A percentile compares a stretch with the other conserved stretches of the same genome.
Evolutionary conservation across 1,284 basidiomycete species (phyloP).

Genomic region (Vanrija pseudolonga): DNA sequence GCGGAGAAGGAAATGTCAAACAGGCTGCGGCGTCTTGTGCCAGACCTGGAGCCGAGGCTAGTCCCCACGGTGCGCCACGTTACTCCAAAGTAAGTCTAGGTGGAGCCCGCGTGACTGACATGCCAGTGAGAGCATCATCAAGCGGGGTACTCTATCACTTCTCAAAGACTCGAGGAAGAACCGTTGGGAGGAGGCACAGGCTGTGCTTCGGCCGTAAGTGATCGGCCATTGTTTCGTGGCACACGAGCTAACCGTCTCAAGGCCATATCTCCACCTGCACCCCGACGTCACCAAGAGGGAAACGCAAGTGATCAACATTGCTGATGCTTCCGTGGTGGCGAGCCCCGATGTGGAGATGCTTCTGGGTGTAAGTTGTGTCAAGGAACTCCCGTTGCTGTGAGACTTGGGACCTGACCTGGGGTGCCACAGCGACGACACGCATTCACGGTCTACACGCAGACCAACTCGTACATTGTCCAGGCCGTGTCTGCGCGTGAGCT

Average conservation of each 20-base stretch:
- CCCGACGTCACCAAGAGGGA: conserved; percentile 74
- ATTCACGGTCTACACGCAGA: conserved; percentile 82
- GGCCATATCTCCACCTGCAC: conserved; percentile 88
- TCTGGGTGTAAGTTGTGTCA: conserved; percentile 63
- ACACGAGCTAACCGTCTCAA: conserved; percentile 35
- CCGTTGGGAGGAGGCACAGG: conserved; percentile 77
- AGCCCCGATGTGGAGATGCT: conserved; percentile 81
- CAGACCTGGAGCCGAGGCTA: conserved; percentile 42
- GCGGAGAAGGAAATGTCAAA: conserved; percentile 51
- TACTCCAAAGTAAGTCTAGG: not conserved
- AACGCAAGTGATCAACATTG: conserved; percentile 75
- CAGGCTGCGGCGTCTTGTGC: conserved; percentile 54
- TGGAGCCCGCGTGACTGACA: not conserved
- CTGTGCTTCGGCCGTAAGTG: conserved; percentile 76
- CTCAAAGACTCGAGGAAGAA: conserved; percentile 74
- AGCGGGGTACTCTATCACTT: conserved; percentile 75
- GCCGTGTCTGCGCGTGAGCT: conserved; percentile 75
- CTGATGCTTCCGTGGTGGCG: conserved; percentile 76
- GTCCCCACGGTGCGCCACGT: conserved; percentile 29
- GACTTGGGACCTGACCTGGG: not conserved
- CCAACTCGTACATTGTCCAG: conserved; percentile 82
- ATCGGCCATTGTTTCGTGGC: too few relatives aligned
- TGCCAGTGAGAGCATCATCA: conserved; percentile 70
- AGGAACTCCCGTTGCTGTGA: not conserved
- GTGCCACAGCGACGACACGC: conserved; percentile 66